Evolutionary conservation across 2,329 filamentous ascomycete species (phyloP).

Genomic region (Penicillium corylophilum): DNA sequence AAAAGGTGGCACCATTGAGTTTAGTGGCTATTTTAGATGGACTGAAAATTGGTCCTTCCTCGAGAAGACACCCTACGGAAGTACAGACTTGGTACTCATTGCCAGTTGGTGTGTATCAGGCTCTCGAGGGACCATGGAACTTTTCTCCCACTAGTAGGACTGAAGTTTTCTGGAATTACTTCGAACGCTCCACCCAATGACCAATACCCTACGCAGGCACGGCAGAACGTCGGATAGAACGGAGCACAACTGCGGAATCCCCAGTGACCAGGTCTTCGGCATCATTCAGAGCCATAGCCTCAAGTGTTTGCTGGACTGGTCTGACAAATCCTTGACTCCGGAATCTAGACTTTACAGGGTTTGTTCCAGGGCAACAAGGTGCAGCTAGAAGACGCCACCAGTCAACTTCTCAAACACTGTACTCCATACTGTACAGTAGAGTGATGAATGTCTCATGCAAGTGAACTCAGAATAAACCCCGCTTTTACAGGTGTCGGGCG

Average conservation of each 20-base stretch:
- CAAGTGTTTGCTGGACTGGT: not conserved
- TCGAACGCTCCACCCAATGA: not conserved
- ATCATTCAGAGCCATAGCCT: not conserved
- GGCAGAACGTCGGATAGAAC: not conserved
- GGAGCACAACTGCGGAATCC: not conserved
- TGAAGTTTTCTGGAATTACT: no score
- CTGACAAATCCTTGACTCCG: not conserved
- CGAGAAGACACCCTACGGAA: not conserved
- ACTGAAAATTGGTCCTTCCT: not conserved
- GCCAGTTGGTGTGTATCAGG: not conserved
- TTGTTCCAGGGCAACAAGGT: not conserved
- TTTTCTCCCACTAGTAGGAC: not conserved
- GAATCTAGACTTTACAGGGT: not conserved
- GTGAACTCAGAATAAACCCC: constrained; percentile 1
- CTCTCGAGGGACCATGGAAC: not conserved
- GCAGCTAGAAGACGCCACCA: constrained; percentile 17
- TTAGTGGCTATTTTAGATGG: constrained; percentile 4
- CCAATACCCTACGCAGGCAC: not conserved
- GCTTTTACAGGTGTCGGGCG: not conserved
- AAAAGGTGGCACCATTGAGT: not conserved
- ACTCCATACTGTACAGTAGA: no score
- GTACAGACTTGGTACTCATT: not conserved
- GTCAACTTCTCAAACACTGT: constrained; percentile 11
- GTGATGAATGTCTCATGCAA: constrained; percentile 2
- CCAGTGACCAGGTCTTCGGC: constrained; percentile 3